Base-by-base conservation (phyloP, 2,329 filamentous ascomycete genomes). In the Aspergillus hiratsukae region DNA sequence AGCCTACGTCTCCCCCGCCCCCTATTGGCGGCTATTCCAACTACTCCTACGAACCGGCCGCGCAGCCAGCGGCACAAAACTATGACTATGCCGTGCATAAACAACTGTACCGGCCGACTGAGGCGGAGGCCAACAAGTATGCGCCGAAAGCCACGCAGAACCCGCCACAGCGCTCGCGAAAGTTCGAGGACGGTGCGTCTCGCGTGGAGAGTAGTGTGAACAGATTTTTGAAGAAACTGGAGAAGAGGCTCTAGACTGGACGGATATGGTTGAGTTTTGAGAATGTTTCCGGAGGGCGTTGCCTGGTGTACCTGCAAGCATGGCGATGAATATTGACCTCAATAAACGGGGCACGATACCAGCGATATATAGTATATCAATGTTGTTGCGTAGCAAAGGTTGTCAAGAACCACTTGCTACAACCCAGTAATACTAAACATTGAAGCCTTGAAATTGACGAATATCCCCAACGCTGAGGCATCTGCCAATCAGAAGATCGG, bases 61-160 rank as follows among this genome's bases (percentile, higher is more conserved):
- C 65, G 4, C 62, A 57, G 23, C 59, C 52, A 49, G 25, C 31
- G 21, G 49, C 59, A 51, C 57, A 57, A n/a, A 57, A 52, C 58
- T 71, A 61, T 14, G 72, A 72, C 40, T 79, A 78, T 55, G 72
- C 76, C 57, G 64, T 80, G 9, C 78, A 80, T 62, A 72, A 64
- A 43, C 78, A 80, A 58, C 63, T 79, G 14, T 80, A 80, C 56
- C 66, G 74, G 50, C 78, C 78, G 1, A 78, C 77, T 0, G 74
- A 78, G 52, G 66, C 67, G 17, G 77, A 80, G 58, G 70, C 70
- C 11, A 63, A 63, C 43, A 72, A 71, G 52, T 61, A 70, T 50
- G 64, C 69, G 7, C 67, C 72, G 23, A 65, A 70, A 46, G 64
- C 70, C 3, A 64, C 66, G 62, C 69, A 70, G 58, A 67, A 72